Evolutionary conservation across 352 stramenopile species (phyloP), one percentile per base, ranked within the genome.

Genomic region (Phytophthora rubi): DNA sequence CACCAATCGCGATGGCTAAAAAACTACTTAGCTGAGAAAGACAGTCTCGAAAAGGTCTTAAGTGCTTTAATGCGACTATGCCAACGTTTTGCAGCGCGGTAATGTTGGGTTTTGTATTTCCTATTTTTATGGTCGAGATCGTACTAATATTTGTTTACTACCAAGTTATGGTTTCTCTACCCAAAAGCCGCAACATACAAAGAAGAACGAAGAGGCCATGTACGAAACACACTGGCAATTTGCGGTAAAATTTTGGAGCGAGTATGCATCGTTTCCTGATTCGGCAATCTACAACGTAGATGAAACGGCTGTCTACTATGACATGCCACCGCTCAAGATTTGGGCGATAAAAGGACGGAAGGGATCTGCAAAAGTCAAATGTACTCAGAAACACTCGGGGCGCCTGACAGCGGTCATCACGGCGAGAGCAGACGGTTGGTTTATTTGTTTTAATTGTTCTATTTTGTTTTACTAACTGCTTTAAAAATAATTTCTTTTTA

Each of bases 71-170:
- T 65, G 33, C 33, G 48, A 23, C 33, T 59, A 4, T 59, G 59
- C 16, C 59, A 59, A 51, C 35, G 23, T 6, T 65, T 53, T 35
- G 32, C 48, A 18, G 28, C 59, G n/a, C 30, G 59, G 59, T 65
- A 65, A 65, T 13, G 35, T 42, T 42, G 35, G 12, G 2, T 49
- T 21, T 21, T 49, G 16, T 49, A 6, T 49, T 3, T 21, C 13
- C 16, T 26, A 21, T 7, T 49, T 49, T 49, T 30, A 5, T 30
- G 26, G 2, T 30, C 3, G 16, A 48, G 16, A 23, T 16, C 15
- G 42, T 8, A 48, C 16, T 48, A 48, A 48, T 8, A 21, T 6
- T 48, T 48, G 23, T 35, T 32, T 55, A 37, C n/a, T 16, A n/a
- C 26, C 18, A 44, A 58, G 52, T 5, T 58, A 58, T 58, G 33